A percentile compares a stretch with the other conserved stretches of the same genome.
phyloP scores from a whole-genome alignment of 352 stramenopile genomes.

The Globisporangium spiculum region DNA sequence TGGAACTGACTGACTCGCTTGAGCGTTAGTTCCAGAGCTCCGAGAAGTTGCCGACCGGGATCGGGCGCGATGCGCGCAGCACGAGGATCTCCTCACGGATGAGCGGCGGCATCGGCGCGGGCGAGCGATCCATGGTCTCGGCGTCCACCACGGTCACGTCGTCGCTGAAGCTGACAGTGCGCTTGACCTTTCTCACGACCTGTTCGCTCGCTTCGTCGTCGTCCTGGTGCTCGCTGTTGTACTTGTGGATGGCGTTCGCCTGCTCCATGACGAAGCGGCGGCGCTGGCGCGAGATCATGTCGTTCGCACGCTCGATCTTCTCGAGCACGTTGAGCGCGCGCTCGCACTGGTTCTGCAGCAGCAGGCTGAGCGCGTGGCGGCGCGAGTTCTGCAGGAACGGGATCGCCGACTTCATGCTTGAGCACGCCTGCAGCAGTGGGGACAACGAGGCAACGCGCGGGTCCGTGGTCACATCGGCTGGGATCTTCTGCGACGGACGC shows the following conservation, averaged over 20 bases:
- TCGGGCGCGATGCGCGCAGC: conserved; percentile 65
- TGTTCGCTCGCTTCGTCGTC: conserved; percentile 2
- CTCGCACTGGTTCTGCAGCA: conserved; percentile 74
- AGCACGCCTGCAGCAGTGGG: conserved; percentile 48
- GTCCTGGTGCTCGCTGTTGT: conserved; percentile 19
- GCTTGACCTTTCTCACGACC: conserved; percentile 15
- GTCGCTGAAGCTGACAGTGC: conserved; percentile 59
- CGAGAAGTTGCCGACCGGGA: conserved; percentile 74
- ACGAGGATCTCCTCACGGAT: conserved; percentile 78
- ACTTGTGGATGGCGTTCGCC: conserved; percentile 42
- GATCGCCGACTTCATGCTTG: conserved; percentile 66
- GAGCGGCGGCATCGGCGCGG: conserved; percentile 55
- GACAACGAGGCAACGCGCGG: conserved; percentile 11
- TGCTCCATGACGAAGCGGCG: conserved; percentile 58
- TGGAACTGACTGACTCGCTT: neutral
- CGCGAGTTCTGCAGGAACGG: conserved; percentile 76
- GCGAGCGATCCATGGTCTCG: conserved; percentile 54
- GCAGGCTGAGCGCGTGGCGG: conserved; percentile 61
- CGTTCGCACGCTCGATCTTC: conserved; percentile 79
- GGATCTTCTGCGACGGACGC: conserved; percentile 18
- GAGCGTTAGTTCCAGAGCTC: conserved; percentile 64
- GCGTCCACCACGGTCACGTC: conserved; percentile 40
- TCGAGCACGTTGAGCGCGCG: conserved; percentile 68
- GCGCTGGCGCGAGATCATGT: conserved; percentile 71
- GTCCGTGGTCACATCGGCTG: conserved; percentile 8